Evolutionary conservation across 345 rosid genomes (phyloP), one percentile per base, ranked within the genome.

Genomic region (Turritis glabra): DNA sequence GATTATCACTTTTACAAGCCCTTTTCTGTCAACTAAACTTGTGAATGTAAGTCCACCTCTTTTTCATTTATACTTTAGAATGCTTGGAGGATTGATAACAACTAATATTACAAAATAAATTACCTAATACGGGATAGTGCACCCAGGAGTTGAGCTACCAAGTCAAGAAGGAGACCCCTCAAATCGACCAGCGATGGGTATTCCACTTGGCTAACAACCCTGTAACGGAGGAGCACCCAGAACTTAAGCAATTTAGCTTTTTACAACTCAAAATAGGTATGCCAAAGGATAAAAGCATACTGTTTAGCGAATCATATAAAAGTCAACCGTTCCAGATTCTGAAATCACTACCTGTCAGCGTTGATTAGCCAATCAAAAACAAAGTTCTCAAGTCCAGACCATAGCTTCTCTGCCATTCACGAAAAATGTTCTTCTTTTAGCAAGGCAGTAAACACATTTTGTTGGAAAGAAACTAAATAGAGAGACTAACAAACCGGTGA

Each of bases 361-460:
- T 94, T 92, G 69, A 94, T 94, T 32, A 94, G 84, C 99, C 99
- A 94, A 78, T 94, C 97, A 80, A 94, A 94, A 80, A 90, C 97
- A 87, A 94, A 94, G 82, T 88, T 91, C 81, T 94, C 99, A 81
- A 94, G 97, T 78, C 97, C 99, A 74, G 90, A 91, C 97, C 99
- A 94, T 44, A 94, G 99, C 84, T 84, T 92, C 85, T 94, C 99
- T 94, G 92, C 85, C 80, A 79, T 56, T 61, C 63, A 64, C 72
- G 66, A 47, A 66, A 75, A 35, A 26, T 32, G 77, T 60, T 40
- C n/a, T 68, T 32, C 50, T 29, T 79, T 70, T 22, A 74, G 73
- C 62, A 55, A 35, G 50, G 61, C 21, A 56, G 38, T 55, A 44
- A 14, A 68, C 52, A 74, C 63, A 76, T 26, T 27, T 64, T 67